Conservation (phyloP, 306 rosid genomes). For the Macrotyloma uniflorum region DNA sequence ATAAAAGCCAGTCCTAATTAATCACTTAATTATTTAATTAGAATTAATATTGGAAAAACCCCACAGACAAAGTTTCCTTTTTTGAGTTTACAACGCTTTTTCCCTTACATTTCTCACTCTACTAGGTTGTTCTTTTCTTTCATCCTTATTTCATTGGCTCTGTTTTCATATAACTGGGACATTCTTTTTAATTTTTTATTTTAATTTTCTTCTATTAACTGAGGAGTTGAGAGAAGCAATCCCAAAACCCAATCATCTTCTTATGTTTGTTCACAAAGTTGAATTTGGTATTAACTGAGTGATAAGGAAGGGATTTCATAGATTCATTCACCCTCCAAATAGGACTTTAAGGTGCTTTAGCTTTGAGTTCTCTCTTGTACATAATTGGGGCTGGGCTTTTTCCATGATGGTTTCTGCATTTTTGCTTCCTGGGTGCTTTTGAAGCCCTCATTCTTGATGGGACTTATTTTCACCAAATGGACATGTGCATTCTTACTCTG, state of each 20-base stretch:
- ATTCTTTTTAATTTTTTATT: background rate
- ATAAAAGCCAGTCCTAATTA: background rate
- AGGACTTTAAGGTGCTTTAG: slow-evolving; percentile 41
- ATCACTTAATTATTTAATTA: background rate
- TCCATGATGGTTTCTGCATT: slow-evolving; percentile 50
- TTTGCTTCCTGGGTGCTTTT: slow-evolving; percentile 46
- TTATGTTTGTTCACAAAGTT: slow-evolving; percentile 54
- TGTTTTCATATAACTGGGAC: slow-evolving; percentile 36
- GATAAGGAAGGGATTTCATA: slow-evolving; percentile 56
- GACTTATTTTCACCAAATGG: slow-evolving; percentile 68
- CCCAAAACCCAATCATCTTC: slow-evolving; percentile 40
- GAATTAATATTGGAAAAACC: background rate
- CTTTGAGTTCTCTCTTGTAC: slow-evolving; percentile 42
- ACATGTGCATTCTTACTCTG: slow-evolving; percentile 57
- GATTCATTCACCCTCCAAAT: slow-evolving; percentile 42
- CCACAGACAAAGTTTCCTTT: slow-evolving; percentile 43
- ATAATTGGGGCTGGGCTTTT: slow-evolving; percentile 32
- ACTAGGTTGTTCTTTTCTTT: slow-evolving; percentile 51
- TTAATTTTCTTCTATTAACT: background rate
- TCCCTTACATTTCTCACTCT: slow-evolving; percentile 28
- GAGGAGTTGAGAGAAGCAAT: slow-evolving; percentile 40
- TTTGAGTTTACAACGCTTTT: slow-evolving; percentile 41
- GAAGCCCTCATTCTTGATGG: slow-evolving; percentile 70
- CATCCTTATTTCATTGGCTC: slow-evolving; percentile 26
- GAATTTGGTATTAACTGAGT: slow-evolving; percentile 65